phyloP scores from a whole-genome alignment of 2,329 filamentous ascomycete species.

The Fusarium sp. region DNA sequence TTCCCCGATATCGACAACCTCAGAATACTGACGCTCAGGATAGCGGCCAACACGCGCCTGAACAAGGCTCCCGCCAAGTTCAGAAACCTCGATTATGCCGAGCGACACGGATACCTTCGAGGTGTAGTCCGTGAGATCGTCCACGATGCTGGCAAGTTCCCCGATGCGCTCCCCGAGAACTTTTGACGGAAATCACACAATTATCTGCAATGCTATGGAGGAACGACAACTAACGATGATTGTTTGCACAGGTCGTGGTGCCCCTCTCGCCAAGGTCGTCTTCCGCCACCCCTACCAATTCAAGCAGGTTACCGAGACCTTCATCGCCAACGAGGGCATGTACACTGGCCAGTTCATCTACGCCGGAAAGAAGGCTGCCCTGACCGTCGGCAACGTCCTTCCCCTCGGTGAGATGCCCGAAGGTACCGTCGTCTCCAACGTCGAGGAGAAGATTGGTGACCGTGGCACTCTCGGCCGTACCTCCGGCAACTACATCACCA shows the following conservation, averaged over 20 bases:
- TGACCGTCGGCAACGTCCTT: conserved; percentile 98
- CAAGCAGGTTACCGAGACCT: conserved; percentile 98
- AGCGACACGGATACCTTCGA: conserved; percentile 97
- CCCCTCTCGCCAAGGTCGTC: conserved; percentile 94
- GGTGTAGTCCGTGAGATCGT: conserved; percentile 99
- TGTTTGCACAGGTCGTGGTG: conserved; percentile 75
- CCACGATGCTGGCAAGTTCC: conserved; percentile 84
- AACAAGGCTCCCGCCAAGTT: conserved; percentile 91
- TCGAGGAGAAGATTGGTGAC: conserved; percentile 99
- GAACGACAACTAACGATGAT: conserved; percentile 45
- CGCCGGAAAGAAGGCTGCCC: conserved; percentile 97
- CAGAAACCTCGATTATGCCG: conserved; percentile 94
- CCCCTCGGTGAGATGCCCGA: conserved; percentile 94
- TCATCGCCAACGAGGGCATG: conserved; percentile 99
- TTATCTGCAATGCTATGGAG: conserved; percentile 20
- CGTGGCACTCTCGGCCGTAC: conserved; percentile 96
- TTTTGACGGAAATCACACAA: conserved; percentile 31
- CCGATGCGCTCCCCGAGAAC: conserved; percentile 37
- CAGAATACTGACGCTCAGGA: conserved; percentile 51
- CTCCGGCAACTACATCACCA: conserved; percentile 99
- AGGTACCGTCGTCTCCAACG: conserved; percentile 99
- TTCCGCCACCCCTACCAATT: conserved; percentile 99
- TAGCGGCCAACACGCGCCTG: conserved; percentile 86
- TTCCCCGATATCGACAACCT: conserved; percentile 42
- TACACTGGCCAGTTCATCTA: conserved; percentile 99